Evolutionary conservation across 208 protist genomes (phyloP).

Genomic region (Porcisia deanei): DNA sequence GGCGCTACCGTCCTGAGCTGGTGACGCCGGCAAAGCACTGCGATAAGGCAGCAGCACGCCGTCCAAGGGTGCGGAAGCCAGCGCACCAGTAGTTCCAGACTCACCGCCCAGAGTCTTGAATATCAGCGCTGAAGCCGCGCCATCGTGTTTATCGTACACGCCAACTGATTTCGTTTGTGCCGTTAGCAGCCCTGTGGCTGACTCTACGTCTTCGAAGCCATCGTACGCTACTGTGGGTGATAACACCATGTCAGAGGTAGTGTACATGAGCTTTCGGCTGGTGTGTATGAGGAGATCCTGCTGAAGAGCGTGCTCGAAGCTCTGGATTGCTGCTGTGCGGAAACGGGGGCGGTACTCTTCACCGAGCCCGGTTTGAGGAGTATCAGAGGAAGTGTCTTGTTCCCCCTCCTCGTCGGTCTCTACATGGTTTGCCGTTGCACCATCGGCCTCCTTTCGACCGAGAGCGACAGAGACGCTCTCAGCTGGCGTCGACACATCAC

Average conservation of each 20-base stretch:
- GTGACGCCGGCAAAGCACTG: background rate
- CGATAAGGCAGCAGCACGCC: background rate
- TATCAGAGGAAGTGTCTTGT: background rate
- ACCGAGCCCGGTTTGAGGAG: background rate
- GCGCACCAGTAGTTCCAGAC: background rate
- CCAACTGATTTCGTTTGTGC: background rate
- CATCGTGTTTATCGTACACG: background rate
- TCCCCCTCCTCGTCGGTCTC: background rate
- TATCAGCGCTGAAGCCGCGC: background rate
- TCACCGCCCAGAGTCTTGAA: background rate
- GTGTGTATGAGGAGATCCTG: background rate
- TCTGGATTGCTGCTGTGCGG: background rate
- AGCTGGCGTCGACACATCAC: background rate
- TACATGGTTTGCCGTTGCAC: background rate
- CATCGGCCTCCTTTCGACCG: background rate
- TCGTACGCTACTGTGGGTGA: background rate
- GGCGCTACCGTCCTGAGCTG: background rate
- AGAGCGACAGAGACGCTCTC: background rate
- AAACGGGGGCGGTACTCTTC: background rate
- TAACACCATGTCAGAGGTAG: background rate
- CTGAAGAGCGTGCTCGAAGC: background rate
- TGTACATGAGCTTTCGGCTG: constrained; percentile 21
- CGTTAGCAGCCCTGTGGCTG: background rate
- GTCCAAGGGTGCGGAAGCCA: background rate
- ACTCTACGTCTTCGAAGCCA: background rate